Evolutionary conservation across 2,329 filamentous ascomycete species (phyloP).

Genomic region (Alternaria conjuncta): DNA sequence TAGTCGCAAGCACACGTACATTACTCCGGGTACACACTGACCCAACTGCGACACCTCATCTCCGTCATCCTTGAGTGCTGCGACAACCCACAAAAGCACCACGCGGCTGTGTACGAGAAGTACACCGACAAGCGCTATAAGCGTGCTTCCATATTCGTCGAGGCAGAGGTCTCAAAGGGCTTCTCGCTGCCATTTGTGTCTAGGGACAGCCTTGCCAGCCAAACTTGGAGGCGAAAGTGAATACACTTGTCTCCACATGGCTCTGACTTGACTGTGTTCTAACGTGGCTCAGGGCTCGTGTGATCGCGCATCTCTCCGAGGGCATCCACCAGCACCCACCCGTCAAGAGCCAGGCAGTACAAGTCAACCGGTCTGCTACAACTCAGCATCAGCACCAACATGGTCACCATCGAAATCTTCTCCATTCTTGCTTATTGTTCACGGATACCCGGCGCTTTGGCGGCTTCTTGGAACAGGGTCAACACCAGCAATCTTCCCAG

Average conservation of each 20-base stretch:
- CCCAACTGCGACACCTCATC: slow-evolving; percentile 79
- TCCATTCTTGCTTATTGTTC: slow-evolving; percentile 51
- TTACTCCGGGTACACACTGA: slow-evolving; percentile 92
- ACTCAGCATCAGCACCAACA: slow-evolving; percentile 24
- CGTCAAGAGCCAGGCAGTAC: slow-evolving; percentile 14
- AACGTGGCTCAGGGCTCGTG: slow-evolving; percentile 33
- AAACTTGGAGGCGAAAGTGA: slow-evolving; percentile 50
- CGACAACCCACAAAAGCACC: slow-evolving; percentile 79
- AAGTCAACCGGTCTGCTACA: slow-evolving; percentile 13
- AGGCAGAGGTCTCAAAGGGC: slow-evolving; percentile 71
- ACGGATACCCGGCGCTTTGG: slow-evolving; percentile 40
- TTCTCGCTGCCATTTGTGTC: slow-evolving; percentile 58
- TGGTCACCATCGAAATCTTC: slow-evolving; percentile 36
- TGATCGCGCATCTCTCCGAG: slow-evolving; percentile 25
- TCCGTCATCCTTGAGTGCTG: slow-evolving; percentile 86
- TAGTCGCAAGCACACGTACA: slow-evolving; percentile 83
- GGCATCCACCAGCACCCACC: slow-evolving; percentile 18
- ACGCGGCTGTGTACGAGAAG: slow-evolving; percentile 88
- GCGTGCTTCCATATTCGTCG: slow-evolving; percentile 79
- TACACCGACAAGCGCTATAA: slow-evolving; percentile 89
- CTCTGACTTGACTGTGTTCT: slow-evolving; percentile 31
- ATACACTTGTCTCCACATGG: slow-evolving; percentile 29
- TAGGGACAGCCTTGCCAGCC: slow-evolving; percentile 44
- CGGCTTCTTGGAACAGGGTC: slow-evolving; percentile 33
- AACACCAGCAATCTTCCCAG: slow-evolving; percentile 26